Percentiles rank a stretch among this genome's conserved stretches.
These are phyloP conservation scores for Penicilliopsis zonata DNA, from an alignment of 495 filamentous ascomycete genomes.

Conservation along the genomic window DNA sequence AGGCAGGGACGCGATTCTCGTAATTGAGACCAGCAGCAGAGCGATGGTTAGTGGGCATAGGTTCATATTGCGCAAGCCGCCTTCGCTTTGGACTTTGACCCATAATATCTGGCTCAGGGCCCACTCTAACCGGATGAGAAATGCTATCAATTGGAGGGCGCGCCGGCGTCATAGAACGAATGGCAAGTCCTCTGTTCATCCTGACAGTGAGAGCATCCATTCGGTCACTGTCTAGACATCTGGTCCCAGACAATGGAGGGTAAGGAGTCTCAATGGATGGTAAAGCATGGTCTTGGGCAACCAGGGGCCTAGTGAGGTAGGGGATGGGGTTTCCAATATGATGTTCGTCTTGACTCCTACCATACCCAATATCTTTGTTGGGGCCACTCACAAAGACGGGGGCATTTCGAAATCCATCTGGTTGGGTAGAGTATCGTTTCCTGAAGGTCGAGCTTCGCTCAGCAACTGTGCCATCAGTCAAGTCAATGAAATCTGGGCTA, in stretches of 20 bases:
- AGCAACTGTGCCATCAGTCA: slow-evolving; percentile 5
- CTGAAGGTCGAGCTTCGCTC: slow-evolving; percentile 8
- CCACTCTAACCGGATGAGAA: slow-evolving; percentile 4
- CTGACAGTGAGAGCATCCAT: slow-evolving; percentile 20
- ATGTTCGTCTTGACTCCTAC: slow-evolving; percentile 9
- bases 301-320: slow-evolving; percentile 8
- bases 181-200: slow-evolving; percentile 17
- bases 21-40: slow-evolving; percentile 5
- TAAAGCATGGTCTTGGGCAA: slow-evolving; percentile 20
- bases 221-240: slow-evolving; percentile 13
- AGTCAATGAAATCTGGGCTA: slow-evolving; percentile 8
- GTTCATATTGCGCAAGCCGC: slow-evolving; percentile 16
- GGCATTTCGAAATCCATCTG: slow-evolving; percentile 11
- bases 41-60: slow-evolving; percentile 3
- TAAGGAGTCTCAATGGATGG: slow-evolving; percentile 29
- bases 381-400: slow-evolving; percentile 29
- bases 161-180: slow-evolving; percentile 25
- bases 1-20: slow-evolving; percentile 1
- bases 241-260: slow-evolving; percentile 10
- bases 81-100: slow-evolving; percentile 20
- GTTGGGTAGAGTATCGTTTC: slow-evolving; percentile 9
- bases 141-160: slow-evolving; percentile 7
- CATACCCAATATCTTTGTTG: slow-evolving; percentile 10
- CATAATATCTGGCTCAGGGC: slow-evolving; percentile 6
- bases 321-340: slow-evolving; percentile 7